Base-by-base conservation (phyloP, 169 alveolate species). In the Plasmodium gaboni region DNA sequence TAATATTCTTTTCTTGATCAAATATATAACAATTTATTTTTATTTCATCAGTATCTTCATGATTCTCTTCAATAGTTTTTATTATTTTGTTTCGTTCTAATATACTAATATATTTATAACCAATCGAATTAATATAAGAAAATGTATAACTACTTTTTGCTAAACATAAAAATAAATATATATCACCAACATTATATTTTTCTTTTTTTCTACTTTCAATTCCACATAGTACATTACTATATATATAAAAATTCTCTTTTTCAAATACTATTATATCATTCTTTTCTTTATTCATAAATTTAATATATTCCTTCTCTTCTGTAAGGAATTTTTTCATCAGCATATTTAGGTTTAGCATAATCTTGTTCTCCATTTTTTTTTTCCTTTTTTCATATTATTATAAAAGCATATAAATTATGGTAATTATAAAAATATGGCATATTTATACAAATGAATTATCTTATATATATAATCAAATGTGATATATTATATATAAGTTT, bases 81-180 rank as follows among this genome's bases (percentile, higher is more conserved):
- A 92, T 94, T 38, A 94, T 86, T 71, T 93, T 89, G 63, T 88
- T 93, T 42, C 95, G 67, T 57, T 94, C 96, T 65, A 94, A 76
- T 2, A 94, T 88, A 72, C 93, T 94, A 50, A 94, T 91, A 73
- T 94, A 94, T 93, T 90, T 94, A 91, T 92, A 94, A 22, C 95
- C 96, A 63, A 93, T 63, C 22, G 92, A 74, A 28, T 92, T 92
- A 38, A 94, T 89, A 32, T 92, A 92, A 38, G 94, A 87, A 74
- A 89, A 94, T 3, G 95, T 94, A 74, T 94, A 94, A 44, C 74
- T 94, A 51, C 89, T 92, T 50, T 92, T 72, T 7, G 88, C 87
- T 48, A 73, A 46, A 28, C 88, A 86, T n/a, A 86, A 17, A 44
- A 73, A 86, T 71, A 86, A 59, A 73, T 73, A 86, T 8, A 80